Base-by-base conservation (phyloP, 805 yeast genomes). In the Wickerhamiella domercqiae region DNA sequence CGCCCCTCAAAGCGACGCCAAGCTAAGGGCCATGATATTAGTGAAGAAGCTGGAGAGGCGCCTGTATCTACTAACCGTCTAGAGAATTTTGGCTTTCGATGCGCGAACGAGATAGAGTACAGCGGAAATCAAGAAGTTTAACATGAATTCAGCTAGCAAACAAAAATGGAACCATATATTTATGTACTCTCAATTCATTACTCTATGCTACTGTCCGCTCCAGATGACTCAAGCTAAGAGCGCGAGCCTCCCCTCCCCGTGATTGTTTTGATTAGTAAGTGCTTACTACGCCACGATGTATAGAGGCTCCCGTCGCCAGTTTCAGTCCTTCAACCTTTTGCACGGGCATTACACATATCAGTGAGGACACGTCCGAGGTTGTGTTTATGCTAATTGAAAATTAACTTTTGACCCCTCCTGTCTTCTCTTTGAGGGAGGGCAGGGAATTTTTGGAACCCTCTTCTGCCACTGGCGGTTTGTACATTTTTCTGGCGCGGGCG, bases 281-380 rank as follows among this genome's bases (percentile, higher is more conserved):
- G n/a, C n/a, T n/a, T n/a, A n/a, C n/a, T n/a, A n/a, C n/a, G n/a
- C n/a, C n/a, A n/a, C n/a, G n/a, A n/a, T n/a, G n/a, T n/a, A n/a
- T n/a, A n/a, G n/a, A n/a, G n/a, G 26, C 21, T 16, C 20, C 33
- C 33, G 33, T 30, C 16, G 21, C 6, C 33, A 9, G 20, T 28
- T 28, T 28, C 17, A 16, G n/a, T 57, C 65, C 68, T 59, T 61
- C 67, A 81, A 86, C 96, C 78, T 87, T 87, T 83, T 87, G 97
- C 98, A 79, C 78, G 98, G 97, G 97, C 94, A 87, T 84, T 87
- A 90, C 97, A 94, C 94, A 93, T 83, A 84, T 87, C 97, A 86
- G 94, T 87, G 98, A 87, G 97, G 98, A 90, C 84, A 86, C 94
- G 95, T 90, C 98, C 97, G 98, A 87, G 98, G 84, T 86, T 93